Percentiles rank a stretch among this genome's conserved stretches.
These are phyloP conservation scores for Cryptosporidium meleagridis DNA, from an alignment of 169 alveolate genomes.

Conservation along the genomic window DNA sequence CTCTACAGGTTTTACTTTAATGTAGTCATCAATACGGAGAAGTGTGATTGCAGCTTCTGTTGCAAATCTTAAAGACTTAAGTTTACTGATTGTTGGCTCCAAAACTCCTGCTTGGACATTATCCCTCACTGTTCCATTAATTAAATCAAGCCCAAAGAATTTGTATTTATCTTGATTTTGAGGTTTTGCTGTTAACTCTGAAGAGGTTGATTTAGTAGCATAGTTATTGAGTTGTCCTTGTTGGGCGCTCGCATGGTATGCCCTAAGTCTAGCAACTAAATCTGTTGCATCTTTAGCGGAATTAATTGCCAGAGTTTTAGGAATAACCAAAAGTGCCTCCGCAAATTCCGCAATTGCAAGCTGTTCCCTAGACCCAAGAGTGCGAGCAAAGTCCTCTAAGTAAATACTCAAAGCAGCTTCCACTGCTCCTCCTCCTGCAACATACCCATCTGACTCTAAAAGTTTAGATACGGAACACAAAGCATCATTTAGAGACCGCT, in stretches of 20 bases:
- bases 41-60: conserved; percentile 99
- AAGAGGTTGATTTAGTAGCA: conserved; percentile 47
- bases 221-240: conserved; percentile 77
- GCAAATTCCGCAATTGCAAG: conserved; percentile 99
- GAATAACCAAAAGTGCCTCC: conserved; percentile 96
- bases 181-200: conserved; percentile 76
- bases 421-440: conserved; percentile 99
- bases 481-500: conserved; percentile 98
- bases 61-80: conserved; percentile 95
- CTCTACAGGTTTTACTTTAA: conserved; percentile 83
- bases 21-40: conserved; percentile 97
- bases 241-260: conserved; percentile 92
- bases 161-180: conserved; percentile 83
- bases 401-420: conserved; percentile 97
- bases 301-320: conserved; percentile 98
- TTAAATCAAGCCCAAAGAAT: conserved; percentile 95
- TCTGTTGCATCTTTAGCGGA: conserved; percentile 98
- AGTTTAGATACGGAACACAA: conserved; percentile 95
- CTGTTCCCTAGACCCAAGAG: conserved; percentile 97
- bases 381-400: conserved; percentile 96
- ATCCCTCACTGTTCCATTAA: conserved; percentile 94
- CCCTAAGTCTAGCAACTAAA: conserved; percentile 91
- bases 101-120: conserved; percentile 94
- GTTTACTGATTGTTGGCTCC: conserved; percentile 95
- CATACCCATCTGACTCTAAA: conserved; percentile 86